Evolutionary conservation across 2,329 filamentous ascomycete genomes (phyloP).

Genomic region (Penicillium concentricum): DNA sequence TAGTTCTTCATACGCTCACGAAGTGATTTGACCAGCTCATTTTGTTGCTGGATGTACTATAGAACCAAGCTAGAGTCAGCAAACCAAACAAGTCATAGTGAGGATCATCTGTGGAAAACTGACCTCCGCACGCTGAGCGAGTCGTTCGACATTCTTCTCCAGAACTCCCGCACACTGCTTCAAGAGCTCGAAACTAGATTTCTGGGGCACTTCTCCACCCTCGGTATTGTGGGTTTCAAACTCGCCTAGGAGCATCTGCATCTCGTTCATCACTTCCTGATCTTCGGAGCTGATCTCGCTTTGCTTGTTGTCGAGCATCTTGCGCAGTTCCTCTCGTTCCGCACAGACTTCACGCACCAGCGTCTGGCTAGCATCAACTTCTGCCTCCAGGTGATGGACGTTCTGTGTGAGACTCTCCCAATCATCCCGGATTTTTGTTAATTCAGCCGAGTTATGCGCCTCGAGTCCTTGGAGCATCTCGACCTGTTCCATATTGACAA

Average conservation of each 20-base stretch:
- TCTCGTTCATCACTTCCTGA: slow-evolving; percentile 41
- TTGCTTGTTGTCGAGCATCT: slow-evolving; percentile 40
- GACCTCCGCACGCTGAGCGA: slow-evolving; percentile 46
- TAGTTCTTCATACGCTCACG: slow-evolving; percentile 42
- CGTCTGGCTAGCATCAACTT: slow-evolving; percentile 39
- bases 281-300: slow-evolving; percentile 42
- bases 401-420: slow-evolving; percentile 36
- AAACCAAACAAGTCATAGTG: background rate
- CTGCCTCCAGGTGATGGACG: slow-evolving; percentile 39
- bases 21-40: slow-evolving; percentile 43
- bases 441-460: slow-evolving; percentile 35
- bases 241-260: slow-evolving; percentile 42
- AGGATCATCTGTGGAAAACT: slow-evolving; percentile 17
- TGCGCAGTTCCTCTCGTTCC: slow-evolving; percentile 42
- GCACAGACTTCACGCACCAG: slow-evolving; percentile 39
- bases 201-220: slow-evolving; percentile 32
- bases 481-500: slow-evolving; percentile 39
- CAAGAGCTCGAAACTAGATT: slow-evolving; percentile 40
- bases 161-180: slow-evolving; percentile 53
- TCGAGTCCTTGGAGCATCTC: slow-evolving; percentile 40
- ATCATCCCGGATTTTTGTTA: slow-evolving; percentile 34
- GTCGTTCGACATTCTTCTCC: slow-evolving; percentile 53
- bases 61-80: slow-evolving; percentile 14
- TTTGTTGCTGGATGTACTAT: slow-evolving; percentile 45
- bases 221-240: slow-evolving; percentile 38